Evolutionary conservation across 1,139 yeast species (phyloP).

Genomic region (Scheffersomyces illinoinensis): DNA sequence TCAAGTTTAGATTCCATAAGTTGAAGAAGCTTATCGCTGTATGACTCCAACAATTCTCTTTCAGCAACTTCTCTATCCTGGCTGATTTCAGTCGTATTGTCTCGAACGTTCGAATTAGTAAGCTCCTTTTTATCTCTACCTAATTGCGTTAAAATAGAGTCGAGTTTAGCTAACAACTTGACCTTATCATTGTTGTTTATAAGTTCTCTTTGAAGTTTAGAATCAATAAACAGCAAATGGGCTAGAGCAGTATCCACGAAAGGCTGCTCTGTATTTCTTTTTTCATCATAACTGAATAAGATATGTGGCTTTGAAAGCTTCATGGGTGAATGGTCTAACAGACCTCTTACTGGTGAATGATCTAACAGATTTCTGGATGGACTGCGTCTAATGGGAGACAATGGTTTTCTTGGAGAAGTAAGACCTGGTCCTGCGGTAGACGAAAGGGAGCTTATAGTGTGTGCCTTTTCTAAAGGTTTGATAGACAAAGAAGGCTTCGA

Average conservation of each 20-base stretch:
- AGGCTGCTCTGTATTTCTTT: background rate
- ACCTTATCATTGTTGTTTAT: background rate
- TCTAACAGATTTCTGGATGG: conserved; percentile 6
- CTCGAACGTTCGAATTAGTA: background rate
- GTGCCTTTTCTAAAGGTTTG: background rate
- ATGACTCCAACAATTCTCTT: conserved; percentile 25
- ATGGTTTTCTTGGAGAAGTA: conserved; percentile 1
- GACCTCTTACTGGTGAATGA: background rate
- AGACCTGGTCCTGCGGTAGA: conserved; percentile 2
- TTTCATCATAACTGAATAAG: background rate
- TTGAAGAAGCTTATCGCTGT: conserved; percentile 32
- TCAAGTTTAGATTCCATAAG: conserved; percentile 21
- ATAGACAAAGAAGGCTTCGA: background rate
- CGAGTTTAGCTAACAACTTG: background rate
- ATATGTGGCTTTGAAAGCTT: background rate
- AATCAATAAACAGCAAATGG: background rate
- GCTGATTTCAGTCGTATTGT: background rate
- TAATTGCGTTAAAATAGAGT: background rate
- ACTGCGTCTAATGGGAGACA: conserved; percentile 3
- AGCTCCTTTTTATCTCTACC: background rate
- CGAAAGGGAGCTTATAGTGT: conserved; percentile 1
- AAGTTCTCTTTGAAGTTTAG: background rate
- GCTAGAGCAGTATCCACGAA: background rate
- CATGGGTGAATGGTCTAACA: background rate
- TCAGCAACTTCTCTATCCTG: conserved; percentile 1